Conservation (phyloP, 805 yeast genomes). For the Lachancea meyersii region DNA sequence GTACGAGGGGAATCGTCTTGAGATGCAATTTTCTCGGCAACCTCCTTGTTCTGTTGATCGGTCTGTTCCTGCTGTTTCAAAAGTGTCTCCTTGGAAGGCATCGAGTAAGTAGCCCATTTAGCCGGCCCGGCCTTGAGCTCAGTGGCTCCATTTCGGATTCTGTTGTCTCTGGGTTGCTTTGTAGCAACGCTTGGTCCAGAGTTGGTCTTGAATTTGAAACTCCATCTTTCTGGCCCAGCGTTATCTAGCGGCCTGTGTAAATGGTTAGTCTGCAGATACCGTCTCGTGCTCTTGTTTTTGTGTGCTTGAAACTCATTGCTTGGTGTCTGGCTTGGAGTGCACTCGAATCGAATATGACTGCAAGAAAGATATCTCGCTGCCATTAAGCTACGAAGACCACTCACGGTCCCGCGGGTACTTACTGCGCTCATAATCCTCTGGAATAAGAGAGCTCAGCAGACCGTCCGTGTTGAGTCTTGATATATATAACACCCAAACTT, state of each 20-base stretch:
- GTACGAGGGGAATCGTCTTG: slow-evolving; percentile 13
- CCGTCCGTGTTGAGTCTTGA: too few species aligned
- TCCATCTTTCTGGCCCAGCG: slow-evolving; percentile 6
- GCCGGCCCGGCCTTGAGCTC: neutral
- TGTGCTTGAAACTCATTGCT: neutral
- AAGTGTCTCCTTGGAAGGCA: slow-evolving; percentile 41
- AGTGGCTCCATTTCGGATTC: neutral
- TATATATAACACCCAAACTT: too few species aligned
- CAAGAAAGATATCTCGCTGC: neutral
- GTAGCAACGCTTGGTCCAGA: neutral
- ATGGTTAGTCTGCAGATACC: slow-evolving; percentile 5
- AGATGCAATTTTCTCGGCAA: slow-evolving; percentile 1
- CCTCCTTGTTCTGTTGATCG: slow-evolving; percentile 16
- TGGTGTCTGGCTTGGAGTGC: neutral
- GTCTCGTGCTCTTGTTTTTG: neutral
- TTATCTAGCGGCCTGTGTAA: neutral
- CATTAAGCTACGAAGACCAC: neutral
- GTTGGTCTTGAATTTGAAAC: slow-evolving; percentile 1
- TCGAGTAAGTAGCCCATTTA: slow-evolving; percentile 42
- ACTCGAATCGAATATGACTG: neutral
- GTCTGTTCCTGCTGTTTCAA: slow-evolving; percentile 32
- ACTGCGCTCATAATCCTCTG: too few species aligned
- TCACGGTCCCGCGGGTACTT: neutral
- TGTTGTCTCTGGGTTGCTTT: slow-evolving; percentile 1
- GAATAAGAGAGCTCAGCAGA: neutral